Percentiles rank a stretch among this genome's conserved stretches.
phyloP scores from a whole-genome alignment of 2,329 filamentous ascomycete genomes.

The Hypoxylon sp. region DNA sequence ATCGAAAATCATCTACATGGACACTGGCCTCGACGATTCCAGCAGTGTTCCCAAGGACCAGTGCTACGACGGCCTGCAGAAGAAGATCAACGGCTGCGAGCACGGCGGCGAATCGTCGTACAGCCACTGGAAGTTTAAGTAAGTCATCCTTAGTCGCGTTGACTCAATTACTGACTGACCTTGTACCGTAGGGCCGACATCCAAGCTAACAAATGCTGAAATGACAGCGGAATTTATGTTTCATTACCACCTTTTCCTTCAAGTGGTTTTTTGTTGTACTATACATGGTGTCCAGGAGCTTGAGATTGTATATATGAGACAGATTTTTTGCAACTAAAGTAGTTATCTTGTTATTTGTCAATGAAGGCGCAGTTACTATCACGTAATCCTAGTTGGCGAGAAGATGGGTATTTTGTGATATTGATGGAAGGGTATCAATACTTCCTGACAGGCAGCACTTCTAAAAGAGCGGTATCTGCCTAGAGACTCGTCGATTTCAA shows the following conservation, averaged over 20 bases:
- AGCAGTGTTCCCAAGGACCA: neutral
- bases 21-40: neutral
- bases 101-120: neutral
- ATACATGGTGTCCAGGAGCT: too few species aligned
- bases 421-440: too few species aligned
- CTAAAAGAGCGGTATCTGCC: too few species aligned
- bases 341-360: neutral
- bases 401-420: too few species aligned
- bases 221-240: neutral
- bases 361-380: neutral
- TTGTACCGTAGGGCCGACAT: neutral
- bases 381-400: too few species aligned
- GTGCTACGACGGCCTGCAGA: conserved; percentile 1
- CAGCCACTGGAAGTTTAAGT: conserved; percentile 1
- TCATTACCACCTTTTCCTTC: neutral
- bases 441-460: too few species aligned
- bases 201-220: neutral
- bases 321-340: too few species aligned
- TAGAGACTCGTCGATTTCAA: too few species aligned
- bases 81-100: conserved; percentile 1
- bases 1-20: neutral
- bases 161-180: neutral
- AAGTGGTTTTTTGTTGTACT: too few species aligned
- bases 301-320: too few species aligned
- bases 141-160: neutral